phyloP scores from a whole-genome alignment of 805 yeast genomes.

The Candida chauliodis region DNA sequence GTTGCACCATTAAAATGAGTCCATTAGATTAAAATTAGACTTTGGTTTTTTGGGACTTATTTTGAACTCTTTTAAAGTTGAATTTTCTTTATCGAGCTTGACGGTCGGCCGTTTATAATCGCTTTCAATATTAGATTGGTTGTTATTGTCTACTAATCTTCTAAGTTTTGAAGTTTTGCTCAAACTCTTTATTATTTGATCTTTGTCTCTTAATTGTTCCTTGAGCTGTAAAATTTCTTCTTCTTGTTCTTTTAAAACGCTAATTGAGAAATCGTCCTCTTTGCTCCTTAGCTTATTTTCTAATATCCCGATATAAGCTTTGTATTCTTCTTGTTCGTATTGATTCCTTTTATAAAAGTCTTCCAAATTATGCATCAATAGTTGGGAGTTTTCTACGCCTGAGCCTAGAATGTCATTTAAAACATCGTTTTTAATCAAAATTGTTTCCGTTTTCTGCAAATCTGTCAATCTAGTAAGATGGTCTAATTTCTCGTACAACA shows the following conservation, averaged over 20 bases:
- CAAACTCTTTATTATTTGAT: slow-evolving; percentile 71
- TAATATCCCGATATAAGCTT: slow-evolving; percentile 55
- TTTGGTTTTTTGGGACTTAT: slow-evolving; percentile 18
- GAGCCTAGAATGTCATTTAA: slow-evolving; percentile 55
- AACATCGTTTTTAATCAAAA: slow-evolving; percentile 56
- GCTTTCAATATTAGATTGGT: neutral
- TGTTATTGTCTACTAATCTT: slow-evolving; percentile 32
- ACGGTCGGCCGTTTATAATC: slow-evolving; percentile 1
- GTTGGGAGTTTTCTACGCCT: slow-evolving; percentile 36
- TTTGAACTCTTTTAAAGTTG: slow-evolving; percentile 18
- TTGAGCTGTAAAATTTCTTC: slow-evolving; percentile 66
- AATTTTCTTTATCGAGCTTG: slow-evolving; percentile 13
- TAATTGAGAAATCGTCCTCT: slow-evolving; percentile 19
- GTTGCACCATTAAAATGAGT: slow-evolving; percentile 4
- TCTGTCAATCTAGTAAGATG: slow-evolving; percentile 66
- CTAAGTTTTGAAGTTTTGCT: slow-evolving; percentile 63
- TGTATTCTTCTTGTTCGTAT: slow-evolving; percentile 55
- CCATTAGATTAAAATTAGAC: slow-evolving; percentile 7
- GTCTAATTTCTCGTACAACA: slow-evolving; percentile 64
- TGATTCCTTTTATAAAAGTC: slow-evolving; percentile 45
- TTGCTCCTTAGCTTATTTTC: slow-evolving; percentile 49
- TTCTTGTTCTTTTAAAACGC: slow-evolving; percentile 53
- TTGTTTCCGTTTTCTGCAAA: slow-evolving; percentile 52
- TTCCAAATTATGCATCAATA: slow-evolving; percentile 45
- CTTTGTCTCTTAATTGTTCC: slow-evolving; percentile 65